phyloP scores from a whole-genome alignment of 2,329 filamentous ascomycete species.

The Pseudogymnoascus sp. region DNA sequence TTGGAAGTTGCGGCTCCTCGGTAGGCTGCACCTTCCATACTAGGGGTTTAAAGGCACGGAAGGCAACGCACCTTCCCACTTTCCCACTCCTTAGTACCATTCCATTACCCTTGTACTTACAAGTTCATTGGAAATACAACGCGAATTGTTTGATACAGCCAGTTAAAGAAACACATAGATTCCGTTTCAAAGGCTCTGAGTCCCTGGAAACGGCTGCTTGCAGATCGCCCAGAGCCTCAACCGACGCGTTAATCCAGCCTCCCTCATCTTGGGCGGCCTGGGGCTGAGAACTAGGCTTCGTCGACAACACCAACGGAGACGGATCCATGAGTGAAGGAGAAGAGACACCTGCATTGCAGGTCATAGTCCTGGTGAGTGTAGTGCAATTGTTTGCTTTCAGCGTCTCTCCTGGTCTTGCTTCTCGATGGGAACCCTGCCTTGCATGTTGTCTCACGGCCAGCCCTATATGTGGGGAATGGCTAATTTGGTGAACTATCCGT shows the following conservation, averaged over 20 bases:
- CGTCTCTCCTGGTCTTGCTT: background rate
- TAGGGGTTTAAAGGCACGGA: background rate
- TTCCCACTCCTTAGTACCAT: background rate
- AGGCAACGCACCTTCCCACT: background rate
- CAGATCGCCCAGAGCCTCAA: background rate
- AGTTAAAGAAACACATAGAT: background rate
- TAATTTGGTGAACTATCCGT: background rate
- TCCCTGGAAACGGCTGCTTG: background rate
- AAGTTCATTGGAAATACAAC: background rate
- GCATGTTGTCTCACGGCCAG: background rate
- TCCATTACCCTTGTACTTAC: background rate
- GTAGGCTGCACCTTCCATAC: conserved; percentile 1
- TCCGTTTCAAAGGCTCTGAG: background rate
- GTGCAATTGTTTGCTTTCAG: background rate
- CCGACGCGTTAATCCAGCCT: background rate
- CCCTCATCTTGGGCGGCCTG: background rate
- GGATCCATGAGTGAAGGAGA: background rate
- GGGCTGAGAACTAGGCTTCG: background rate
- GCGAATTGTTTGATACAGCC: background rate
- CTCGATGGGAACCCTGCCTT: background rate
- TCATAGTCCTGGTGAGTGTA: conserved; percentile 65
- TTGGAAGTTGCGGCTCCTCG: background rate
- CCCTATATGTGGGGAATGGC: background rate
- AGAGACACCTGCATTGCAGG: conserved; percentile 54
- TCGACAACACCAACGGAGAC: background rate